A percentile compares a stretch with the other conserved stretches of the same genome.
These are phyloP conservation scores for Aethionema arabicum DNA, from an alignment of 345 rosid species.

Conservation along the genomic window DNA sequence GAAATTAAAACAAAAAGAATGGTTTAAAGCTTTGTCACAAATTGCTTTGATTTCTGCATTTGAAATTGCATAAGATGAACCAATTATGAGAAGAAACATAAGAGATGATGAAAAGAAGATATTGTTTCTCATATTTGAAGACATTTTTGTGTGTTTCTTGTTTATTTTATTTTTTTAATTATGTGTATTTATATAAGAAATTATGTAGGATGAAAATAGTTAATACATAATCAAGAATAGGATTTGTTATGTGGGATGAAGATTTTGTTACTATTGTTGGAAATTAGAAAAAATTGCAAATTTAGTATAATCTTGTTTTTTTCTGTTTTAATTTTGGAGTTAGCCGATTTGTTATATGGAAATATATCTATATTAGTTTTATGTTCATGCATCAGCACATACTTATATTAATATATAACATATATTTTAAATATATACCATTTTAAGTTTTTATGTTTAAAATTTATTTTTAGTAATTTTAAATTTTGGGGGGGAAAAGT, in stretches of 20 bases:
- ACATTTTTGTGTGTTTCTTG: conserved; percentile 41
- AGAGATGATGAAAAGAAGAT: conserved; percentile 37
- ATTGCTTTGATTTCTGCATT: conserved; percentile 28
- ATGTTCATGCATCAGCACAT: no score
- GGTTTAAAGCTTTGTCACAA: conserved; percentile 32
- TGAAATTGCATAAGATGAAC: conserved; percentile 35
- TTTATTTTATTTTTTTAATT: not conserved
- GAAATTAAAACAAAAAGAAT: conserved; percentile 33
- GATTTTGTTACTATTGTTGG: conserved; percentile 14
- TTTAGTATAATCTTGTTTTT: conserved; percentile 15
- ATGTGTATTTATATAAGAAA: not conserved
- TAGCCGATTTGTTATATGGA: no score
- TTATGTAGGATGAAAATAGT: conserved; percentile 26
- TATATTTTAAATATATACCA: no score
- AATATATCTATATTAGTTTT: no score
- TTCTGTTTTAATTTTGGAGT: no score
- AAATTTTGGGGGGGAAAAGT: no score
- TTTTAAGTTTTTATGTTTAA: no score
- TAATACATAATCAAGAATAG: conserved; percentile 30
- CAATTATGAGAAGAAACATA: conserved; percentile 27
- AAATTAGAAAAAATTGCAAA: conserved; percentile 1
- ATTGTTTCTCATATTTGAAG: conserved; percentile 31
- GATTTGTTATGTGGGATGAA: conserved; percentile 27
- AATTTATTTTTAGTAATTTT: no score
- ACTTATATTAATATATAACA: no score